Evolutionary conservation across 257 asterid species (phyloP), one percentile per base, ranked within the genome.

Genomic region (Henckelia pumila): DNA sequence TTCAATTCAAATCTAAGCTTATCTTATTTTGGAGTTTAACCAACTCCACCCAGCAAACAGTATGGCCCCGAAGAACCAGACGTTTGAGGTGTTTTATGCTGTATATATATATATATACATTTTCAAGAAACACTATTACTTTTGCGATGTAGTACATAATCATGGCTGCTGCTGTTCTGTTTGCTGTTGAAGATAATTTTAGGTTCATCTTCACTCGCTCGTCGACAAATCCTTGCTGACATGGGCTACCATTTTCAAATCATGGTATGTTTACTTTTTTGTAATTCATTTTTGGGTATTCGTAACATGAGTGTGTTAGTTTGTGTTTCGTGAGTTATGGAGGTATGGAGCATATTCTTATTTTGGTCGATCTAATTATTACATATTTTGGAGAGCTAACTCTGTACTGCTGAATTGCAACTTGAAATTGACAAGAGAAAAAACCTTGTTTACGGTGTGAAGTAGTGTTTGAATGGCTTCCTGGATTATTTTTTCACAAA

Each of bases 151-250:
- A 30, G 26, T n/a, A 32, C 9, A 52, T 44, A 47, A 7, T 19
- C 26, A 25, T 24, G 56, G 35, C 32, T 61, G 16, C 32, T 61
- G 16, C 30, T 19, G 10, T 72, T 57, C 56, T 63, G 23, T 74
- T 60, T 32, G 28, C 47, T 55, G 24, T 64, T 67, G 30, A 76
- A 90, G 97, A 76, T 88, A 69, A 91, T 86, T n/a, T 59, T 91
- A 76, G 97, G 97, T 26, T 88, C 97, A 13, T 84, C 96, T 63
- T 88, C 97, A 59, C 71, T 75, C 79, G 89, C 96, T 61, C 92
- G 95, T 65, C 83, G 85, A 4, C 73, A 75, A 73, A 86, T 91
- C 82, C 80, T 91, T 14, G 68, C 85, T 11, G 95, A 84, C 71
- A 91, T 88, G 96, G 95, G 96, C 55, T 88, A 82, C 40, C 82